Conservation (phyloP, 148 eudicot species). For the Rhododendron henanense region DNA sequence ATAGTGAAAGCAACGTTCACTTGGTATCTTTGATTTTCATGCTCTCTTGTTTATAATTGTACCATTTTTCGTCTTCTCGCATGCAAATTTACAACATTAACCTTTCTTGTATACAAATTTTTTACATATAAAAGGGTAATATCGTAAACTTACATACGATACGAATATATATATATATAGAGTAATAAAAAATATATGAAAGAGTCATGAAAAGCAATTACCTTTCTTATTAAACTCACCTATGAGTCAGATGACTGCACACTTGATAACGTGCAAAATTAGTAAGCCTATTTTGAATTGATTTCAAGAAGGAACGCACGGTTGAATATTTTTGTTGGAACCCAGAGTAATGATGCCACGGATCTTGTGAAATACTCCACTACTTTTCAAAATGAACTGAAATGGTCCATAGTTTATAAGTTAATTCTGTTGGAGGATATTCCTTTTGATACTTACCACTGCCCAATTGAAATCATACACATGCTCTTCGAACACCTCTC, state of each 20-base stretch:
- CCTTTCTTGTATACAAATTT: not conserved
- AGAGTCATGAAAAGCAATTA: not conserved
- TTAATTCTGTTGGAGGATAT: not conserved
- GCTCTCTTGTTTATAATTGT: no score
- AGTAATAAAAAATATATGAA: not conserved
- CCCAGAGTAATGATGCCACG: not conserved
- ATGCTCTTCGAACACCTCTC: conserved; percentile 5
- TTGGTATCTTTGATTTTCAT: not conserved
- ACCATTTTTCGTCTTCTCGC: no score
- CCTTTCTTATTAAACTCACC: not conserved
- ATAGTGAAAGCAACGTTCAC: not conserved
- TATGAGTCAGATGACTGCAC: not conserved
- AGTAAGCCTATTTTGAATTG: not conserved
- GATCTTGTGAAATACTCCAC: not conserved
- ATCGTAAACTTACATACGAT: not conserved
- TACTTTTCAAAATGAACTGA: not conserved
- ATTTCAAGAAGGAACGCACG: not conserved
- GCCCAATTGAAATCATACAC: not conserved
- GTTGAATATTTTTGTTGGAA: not conserved
- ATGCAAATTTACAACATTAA: no score
- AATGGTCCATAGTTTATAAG: not conserved
- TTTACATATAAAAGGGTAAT: not conserved
- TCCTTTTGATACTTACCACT: not conserved
- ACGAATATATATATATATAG: no score
- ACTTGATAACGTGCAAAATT: not conserved